phyloP scores from a whole-genome alignment of 73 alveolate species.

The Paramecium sexaurelia region DNA sequence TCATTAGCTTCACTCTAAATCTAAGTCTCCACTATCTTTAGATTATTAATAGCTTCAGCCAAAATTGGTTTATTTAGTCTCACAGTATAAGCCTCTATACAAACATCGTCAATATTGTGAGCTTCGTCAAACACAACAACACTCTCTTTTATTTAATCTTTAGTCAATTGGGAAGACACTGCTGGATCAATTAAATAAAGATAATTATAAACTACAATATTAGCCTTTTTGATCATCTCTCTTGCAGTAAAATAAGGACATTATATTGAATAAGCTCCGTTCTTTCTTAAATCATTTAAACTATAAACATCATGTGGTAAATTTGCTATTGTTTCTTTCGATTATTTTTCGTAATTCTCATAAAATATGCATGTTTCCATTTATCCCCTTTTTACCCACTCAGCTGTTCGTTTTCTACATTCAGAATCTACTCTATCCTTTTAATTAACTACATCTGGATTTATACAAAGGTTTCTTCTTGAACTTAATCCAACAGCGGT shows the following conservation, averaged over 20 bases:
- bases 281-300: constrained; percentile 76
- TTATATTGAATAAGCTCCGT: constrained; percentile 74
- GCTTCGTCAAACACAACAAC: constrained; percentile 87
- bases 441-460: constrained; percentile 72
- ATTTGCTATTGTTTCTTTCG: constrained; percentile 53
- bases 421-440: constrained; percentile 79
- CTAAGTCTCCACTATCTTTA: constrained; percentile 69
- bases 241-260: constrained; percentile 89
- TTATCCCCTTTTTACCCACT: constrained; percentile 76
- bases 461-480: constrained; percentile 82
- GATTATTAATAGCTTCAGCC: constrained; percentile 72
- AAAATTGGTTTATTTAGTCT: constrained; percentile 76
- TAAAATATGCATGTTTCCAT: constrained; percentile 71
- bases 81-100: constrained; percentile 83
- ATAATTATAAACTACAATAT: constrained; percentile 83
- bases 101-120: constrained; percentile 87
- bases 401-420: constrained; percentile 82
- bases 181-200: constrained; percentile 85
- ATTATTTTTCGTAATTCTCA: constrained; percentile 70
- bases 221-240: constrained; percentile 67
- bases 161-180: constrained; percentile 65
- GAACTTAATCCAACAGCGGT: constrained; percentile 66
- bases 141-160: constrained; percentile 63
- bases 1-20: constrained; percentile 66
- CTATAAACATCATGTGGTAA: constrained; percentile 77